Percentiles rank a stretch among this genome's conserved stretches.
Conservation (phyloP, 2,329 filamentous ascomycete species). For the Talaromyces funiculosus region DNA sequence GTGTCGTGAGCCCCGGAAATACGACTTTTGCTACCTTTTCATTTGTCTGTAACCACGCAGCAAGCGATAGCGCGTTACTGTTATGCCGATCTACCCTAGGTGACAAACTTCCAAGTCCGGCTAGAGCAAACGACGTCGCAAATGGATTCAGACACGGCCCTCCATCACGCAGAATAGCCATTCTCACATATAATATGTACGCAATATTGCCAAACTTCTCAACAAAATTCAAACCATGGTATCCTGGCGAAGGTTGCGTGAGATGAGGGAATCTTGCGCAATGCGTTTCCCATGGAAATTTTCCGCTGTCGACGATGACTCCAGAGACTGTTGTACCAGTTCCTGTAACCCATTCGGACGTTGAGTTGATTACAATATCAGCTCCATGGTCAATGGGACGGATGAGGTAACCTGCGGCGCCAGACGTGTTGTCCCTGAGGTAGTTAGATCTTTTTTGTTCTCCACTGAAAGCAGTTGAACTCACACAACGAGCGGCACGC, state of each 20-base stretch:
- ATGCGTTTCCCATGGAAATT: constrained; percentile 71
- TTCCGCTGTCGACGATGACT: constrained; percentile 74
- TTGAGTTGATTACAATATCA: constrained; percentile 84
- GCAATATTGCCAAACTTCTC: constrained; percentile 73
- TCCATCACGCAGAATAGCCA: constrained; percentile 74
- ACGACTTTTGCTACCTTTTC: constrained; percentile 74
- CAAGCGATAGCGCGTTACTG: constrained; percentile 66
- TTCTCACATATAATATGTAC: constrained; percentile 70
- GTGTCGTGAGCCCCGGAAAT: constrained; percentile 56
- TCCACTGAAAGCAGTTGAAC: not conserved
- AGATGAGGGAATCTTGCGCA: constrained; percentile 74
- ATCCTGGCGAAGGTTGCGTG: constrained; percentile 72
- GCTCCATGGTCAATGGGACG: constrained; percentile 79
- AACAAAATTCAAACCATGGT: constrained; percentile 84
- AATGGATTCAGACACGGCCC: constrained; percentile 76
- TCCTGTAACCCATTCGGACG: constrained; percentile 90
- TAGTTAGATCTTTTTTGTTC: not conserved
- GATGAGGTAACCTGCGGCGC: constrained; percentile 77
- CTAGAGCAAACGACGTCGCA: constrained; percentile 67
- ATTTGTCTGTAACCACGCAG: constrained; percentile 69
- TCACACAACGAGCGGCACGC: constrained; percentile 58
- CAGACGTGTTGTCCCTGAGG: constrained; percentile 69
- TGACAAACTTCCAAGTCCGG: constrained; percentile 74
- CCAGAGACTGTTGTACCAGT: constrained; percentile 83
- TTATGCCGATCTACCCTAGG: constrained; percentile 73